Evolutionary conservation across 352 stramenopile genomes (phyloP).

Genomic region (Phytopythium mirpurense): DNA sequence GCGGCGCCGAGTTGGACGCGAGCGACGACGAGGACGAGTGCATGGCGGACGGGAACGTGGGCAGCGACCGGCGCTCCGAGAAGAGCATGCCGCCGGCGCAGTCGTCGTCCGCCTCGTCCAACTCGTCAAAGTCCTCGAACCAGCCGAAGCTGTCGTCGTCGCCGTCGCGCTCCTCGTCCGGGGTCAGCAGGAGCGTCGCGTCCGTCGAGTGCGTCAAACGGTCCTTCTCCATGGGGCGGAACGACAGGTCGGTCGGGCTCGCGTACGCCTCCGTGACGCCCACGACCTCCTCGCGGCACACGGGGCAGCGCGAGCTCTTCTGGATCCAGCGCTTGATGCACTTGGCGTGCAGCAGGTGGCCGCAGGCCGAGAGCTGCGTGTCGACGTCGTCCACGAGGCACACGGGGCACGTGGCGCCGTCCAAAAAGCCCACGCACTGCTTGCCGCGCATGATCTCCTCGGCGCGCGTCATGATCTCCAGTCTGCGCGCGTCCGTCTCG

Average conservation of each 20-base stretch:
- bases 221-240: slow-evolving; percentile 47
- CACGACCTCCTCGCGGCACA: slow-evolving; percentile 57
- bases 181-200: slow-evolving; percentile 30
- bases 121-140: slow-evolving; percentile 81
- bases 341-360: slow-evolving; percentile 68
- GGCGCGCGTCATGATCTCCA: slow-evolving; percentile 43
- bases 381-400: slow-evolving; percentile 72
- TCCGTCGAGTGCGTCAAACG: slow-evolving; percentile 35
- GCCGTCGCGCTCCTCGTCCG: slow-evolving; percentile 32
- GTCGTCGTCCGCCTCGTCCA: slow-evolving; percentile 40
- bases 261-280: slow-evolving; percentile 50
- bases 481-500: slow-evolving; percentile 18
- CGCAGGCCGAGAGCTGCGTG: slow-evolving; percentile 56
- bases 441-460: slow-evolving; percentile 64
- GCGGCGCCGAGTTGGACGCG: neutral
- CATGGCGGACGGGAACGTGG: slow-evolving; percentile 20
- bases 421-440: slow-evolving; percentile 56
- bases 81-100: slow-evolving; percentile 22
- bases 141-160: slow-evolving; percentile 44
- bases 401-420: slow-evolving; percentile 60
- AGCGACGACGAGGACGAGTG: slow-evolving; percentile 12
- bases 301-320: slow-evolving; percentile 53
- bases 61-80: slow-evolving; percentile 26
- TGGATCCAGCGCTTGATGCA: slow-evolving; percentile 78
- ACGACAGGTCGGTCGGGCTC: slow-evolving; percentile 19